These are phyloP conservation scores for Alternaria atra DNA, from an alignment of 2,329 filamentous ascomycete species.

Conservation along the genomic window DNA sequence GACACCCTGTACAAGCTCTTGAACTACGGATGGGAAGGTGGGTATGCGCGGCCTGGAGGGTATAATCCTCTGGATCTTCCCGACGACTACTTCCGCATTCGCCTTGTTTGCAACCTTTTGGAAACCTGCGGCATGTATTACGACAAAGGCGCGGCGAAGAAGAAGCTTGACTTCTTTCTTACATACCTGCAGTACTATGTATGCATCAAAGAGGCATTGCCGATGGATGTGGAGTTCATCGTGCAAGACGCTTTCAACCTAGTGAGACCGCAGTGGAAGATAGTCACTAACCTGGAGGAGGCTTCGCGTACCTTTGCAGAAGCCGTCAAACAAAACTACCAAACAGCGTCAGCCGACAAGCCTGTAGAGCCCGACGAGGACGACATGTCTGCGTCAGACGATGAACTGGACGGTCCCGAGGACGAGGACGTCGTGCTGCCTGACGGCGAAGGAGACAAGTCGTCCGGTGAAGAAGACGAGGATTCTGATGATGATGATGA, in stretches of 20 bases:
- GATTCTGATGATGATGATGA: slow-evolving; percentile 57
- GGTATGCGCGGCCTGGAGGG: slow-evolving; percentile 80
- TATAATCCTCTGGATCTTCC: slow-evolving; percentile 83
- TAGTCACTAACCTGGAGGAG: slow-evolving; percentile 81
- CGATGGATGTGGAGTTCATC: slow-evolving; percentile 97
- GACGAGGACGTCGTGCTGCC: slow-evolving; percentile 53
- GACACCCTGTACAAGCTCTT: slow-evolving; percentile 94
- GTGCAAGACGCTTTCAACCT: slow-evolving; percentile 90
- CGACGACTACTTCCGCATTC: slow-evolving; percentile 96
- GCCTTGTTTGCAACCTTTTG: slow-evolving; percentile 85
- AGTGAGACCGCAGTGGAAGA: slow-evolving; percentile 90
- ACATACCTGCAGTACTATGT: slow-evolving; percentile 98
- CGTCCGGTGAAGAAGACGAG: slow-evolving; percentile 64
- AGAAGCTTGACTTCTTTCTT: slow-evolving; percentile 97
- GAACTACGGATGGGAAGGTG: slow-evolving; percentile 86
- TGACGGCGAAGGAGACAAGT: slow-evolving; percentile 64
- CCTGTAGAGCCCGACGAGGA: slow-evolving; percentile 74
- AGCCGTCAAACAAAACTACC: slow-evolving; percentile 90
- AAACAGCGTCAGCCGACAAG: slow-evolving; percentile 76
- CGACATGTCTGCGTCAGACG: slow-evolving; percentile 77
- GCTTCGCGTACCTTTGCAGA: slow-evolving; percentile 84
- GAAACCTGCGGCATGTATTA: slow-evolving; percentile 98
- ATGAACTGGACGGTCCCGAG: slow-evolving; percentile 66
- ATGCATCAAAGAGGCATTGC: slow-evolving; percentile 84
- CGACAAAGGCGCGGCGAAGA: slow-evolving; percentile 89